Conservation (phyloP, 2,329 filamentous ascomycete species). For the Bipolaris sorokiniana region DNA sequence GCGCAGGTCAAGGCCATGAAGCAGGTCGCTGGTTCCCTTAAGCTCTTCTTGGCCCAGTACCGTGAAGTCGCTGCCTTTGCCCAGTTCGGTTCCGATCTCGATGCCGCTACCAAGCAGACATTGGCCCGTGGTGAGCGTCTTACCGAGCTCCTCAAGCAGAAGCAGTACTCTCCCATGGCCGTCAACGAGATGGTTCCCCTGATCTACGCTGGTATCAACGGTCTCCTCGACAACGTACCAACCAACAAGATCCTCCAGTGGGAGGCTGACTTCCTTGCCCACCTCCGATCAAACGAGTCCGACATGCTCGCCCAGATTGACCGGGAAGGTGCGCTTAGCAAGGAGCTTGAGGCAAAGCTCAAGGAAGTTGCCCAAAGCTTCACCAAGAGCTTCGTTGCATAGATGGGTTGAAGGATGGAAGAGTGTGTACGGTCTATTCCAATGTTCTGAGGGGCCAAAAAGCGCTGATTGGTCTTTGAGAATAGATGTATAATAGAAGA, state of each 20-base stretch:
- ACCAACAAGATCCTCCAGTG: constrained; percentile 90
- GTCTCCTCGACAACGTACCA: constrained; percentile 85
- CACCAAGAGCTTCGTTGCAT: constrained; percentile 91
- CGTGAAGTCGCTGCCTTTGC: constrained; percentile 99
- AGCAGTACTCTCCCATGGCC: constrained; percentile 98
- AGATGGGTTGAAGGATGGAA: constrained; percentile 40
- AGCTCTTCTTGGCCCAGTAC: constrained; percentile 99
- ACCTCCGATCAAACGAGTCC: constrained; percentile 89
- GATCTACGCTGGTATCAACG: constrained; percentile 99
- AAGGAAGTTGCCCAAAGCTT: constrained; percentile 78
- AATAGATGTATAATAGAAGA: constrained; percentile 52
- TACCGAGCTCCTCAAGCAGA: constrained; percentile 99
- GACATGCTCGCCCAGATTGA: constrained; percentile 86
- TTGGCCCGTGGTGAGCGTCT: constrained; percentile 97
- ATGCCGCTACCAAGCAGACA: constrained; percentile 98
- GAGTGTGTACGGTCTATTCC: constrained; percentile 48
- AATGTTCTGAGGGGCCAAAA: constrained; percentile 45
- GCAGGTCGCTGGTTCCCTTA: constrained; percentile 99
- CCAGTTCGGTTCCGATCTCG: constrained; percentile 99
- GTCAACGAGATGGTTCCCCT: constrained; percentile 99
- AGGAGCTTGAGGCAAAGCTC: constrained; percentile 85
- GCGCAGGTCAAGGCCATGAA: constrained; percentile 99
- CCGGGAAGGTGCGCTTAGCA: constrained; percentile 94
- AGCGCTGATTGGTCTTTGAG: constrained; percentile 48
- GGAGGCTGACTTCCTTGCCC: constrained; percentile 92